Base-by-base conservation (phyloP, 352 stramenopile species). In the Phytopythium oedochilum region DNA sequence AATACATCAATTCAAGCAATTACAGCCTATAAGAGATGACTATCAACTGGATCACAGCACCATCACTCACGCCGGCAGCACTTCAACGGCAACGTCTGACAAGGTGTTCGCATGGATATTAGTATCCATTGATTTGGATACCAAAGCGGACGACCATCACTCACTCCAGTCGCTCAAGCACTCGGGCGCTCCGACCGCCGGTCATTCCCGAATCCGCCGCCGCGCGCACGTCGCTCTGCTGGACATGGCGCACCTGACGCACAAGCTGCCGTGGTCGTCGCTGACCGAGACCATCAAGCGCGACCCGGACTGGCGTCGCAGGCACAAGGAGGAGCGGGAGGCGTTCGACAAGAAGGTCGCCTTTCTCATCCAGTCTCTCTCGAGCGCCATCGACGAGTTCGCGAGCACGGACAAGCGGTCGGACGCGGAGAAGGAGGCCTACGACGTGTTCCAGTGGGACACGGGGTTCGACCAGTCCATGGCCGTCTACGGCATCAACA, bases 181-280 rank as follows among this genome's bases (percentile, higher is more conserved):
- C 29, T 34, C 29, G 5, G 29, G 10, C 15, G 2, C 32, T 11
- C 32, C 32, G 2, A 15, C 7, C 32, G 7, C 2, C 32, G 7
- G 5, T 36, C 32, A 6, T 11, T 36, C 32, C 7, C 11, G 10
- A 11, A 2, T 36, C 32, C 15, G 15, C 32, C 2, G 10, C 2
- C 32, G 32, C n/a, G n/a, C n/a, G n/a, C n/a, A 11, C 32, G 29
- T 18, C 35, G 3, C 14, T 20, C 15, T 3, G 17, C 17, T 47
- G 18, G 12, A 31, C 23, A 50, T 50, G 43, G 43, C 43, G 25
- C 43, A 50, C 43, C 43, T 50, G 25, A 34, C 43, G 25, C 43
- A 50, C 43, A 50, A 50, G 43, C 43, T 50, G 5, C 43, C 43
- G 11, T 50, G 43, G 43, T 18, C 25, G 43, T 50, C 43, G 26